phyloP scores from a whole-genome alignment of 441 rosid species.

The Gossypium lobatum region DNA sequence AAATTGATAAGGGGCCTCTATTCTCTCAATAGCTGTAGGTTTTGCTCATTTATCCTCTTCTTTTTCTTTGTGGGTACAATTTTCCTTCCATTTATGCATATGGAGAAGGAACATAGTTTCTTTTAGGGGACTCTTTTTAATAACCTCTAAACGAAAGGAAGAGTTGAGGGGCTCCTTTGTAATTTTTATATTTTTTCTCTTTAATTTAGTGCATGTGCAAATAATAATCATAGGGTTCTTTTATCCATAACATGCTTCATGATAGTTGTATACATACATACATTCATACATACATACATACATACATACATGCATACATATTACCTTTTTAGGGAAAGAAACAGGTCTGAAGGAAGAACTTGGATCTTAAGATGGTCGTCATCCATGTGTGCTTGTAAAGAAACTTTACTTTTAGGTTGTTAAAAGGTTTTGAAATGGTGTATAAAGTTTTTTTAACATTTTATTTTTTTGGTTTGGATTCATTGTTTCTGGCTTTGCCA shows the following conservation, averaged over 20 bases:
- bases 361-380: no score
- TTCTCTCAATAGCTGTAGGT: no score
- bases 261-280: neutral
- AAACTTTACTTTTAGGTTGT: no score
- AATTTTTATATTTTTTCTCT: conserved; percentile 7
- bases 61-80: conserved; percentile 9
- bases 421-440: no score
- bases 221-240: neutral
- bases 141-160: conserved; percentile 3
- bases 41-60: neutral
- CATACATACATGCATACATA: neutral
- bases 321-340: neutral
- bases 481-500: no score
- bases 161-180: conserved; percentile 5
- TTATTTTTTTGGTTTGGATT: no score
- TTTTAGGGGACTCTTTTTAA: conserved; percentile 5
- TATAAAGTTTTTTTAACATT: no score
- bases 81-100: neutral
- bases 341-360: neutral
- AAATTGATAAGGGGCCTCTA: conserved; percentile 8
- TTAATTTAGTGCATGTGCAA: conserved; percentile 21
- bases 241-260: neutral
- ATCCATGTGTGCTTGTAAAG: no score
- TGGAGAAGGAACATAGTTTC: neutral
- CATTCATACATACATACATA: neutral